Conservation (phyloP, 371 early-diverging fungal species). For the Rhizopus arrhizus region DNA sequence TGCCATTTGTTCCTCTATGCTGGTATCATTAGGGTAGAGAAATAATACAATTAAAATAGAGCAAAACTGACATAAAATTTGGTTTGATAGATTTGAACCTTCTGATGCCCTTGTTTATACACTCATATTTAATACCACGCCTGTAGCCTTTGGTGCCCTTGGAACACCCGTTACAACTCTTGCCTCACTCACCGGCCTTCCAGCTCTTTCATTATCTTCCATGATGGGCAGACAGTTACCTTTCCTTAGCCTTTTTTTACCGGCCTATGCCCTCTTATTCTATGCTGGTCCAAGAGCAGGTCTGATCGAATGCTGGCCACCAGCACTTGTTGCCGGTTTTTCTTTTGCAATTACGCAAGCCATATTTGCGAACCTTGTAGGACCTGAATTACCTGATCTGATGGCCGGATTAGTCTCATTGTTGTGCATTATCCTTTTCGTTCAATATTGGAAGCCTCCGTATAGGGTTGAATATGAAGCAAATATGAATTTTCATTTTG, state of each 20-base stretch:
- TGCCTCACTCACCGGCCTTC: constrained; percentile 35
- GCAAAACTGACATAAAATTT: not conserved
- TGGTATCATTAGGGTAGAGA: constrained; percentile 46
- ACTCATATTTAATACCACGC: constrained; percentile 20
- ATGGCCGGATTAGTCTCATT: constrained; percentile 45
- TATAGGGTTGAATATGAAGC: constrained; percentile 42
- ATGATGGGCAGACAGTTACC: constrained; percentile 51
- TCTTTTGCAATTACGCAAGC: constrained; percentile 43
- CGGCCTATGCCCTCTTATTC: constrained; percentile 34
- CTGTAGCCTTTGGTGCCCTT: constrained; percentile 21
- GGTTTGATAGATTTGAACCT: constrained; percentile 35
- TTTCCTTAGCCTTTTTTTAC: constrained; percentile 42
- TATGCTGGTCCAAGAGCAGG: constrained; percentile 43
- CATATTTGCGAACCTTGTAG: constrained; percentile 46
- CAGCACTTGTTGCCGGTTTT: constrained; percentile 35
- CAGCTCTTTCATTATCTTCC: constrained; percentile 34
- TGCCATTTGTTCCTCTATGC: constrained; percentile 49
- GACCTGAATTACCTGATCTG: constrained; percentile 50
- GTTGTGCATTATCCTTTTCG: constrained; percentile 34
- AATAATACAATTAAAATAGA: not conserved
- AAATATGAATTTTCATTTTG: constrained; percentile 4
- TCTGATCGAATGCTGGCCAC: constrained; percentile 45
- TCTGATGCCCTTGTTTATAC: constrained; percentile 29
- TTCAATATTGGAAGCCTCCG: constrained; percentile 48
- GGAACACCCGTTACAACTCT: constrained; percentile 34